These are phyloP conservation scores for Liriodendron chinense DNA, from an alignment of 164 flowering plant genomes.

Conservation along the genomic window DNA sequence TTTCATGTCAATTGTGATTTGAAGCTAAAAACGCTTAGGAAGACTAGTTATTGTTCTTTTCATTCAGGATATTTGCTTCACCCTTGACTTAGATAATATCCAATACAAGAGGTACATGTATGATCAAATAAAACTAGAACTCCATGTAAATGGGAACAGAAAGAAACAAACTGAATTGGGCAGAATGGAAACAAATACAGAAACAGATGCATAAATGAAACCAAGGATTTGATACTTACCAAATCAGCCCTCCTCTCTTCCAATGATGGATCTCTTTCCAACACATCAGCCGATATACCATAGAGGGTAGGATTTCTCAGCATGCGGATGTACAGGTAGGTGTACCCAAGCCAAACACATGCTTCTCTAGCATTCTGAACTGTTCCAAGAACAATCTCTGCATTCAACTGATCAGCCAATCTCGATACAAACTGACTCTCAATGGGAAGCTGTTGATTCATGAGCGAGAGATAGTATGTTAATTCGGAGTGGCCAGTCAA, in stretches of 20 bases:
- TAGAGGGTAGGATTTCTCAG: slow-evolving; percentile 83
- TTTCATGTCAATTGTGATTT: too few species aligned
- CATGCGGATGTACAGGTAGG: slow-evolving; percentile 92
- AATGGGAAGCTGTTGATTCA: slow-evolving; percentile 98
- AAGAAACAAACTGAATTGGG: background rate
- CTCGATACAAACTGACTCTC: slow-evolving; percentile 96
- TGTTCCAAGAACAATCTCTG: slow-evolving; percentile 97
- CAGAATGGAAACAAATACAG: background rate
- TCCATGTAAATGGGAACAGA: background rate
- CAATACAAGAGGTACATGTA: background rate
- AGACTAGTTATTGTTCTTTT: too few species aligned
- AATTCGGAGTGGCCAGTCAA: slow-evolving; percentile 87
- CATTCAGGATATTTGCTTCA: too few species aligned
- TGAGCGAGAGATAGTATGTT: slow-evolving; percentile 88
- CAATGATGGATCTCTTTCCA: slow-evolving; percentile 50
- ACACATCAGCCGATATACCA: slow-evolving; percentile 70
- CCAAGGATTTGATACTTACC: slow-evolving; percentile 44
- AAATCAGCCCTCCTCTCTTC: slow-evolving; percentile 94
- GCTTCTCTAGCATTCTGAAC: slow-evolving; percentile 99
- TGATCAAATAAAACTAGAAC: background rate
- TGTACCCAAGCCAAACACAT: slow-evolving; percentile 86
- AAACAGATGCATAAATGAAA: background rate
- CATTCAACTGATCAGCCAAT: slow-evolving; percentile 95
- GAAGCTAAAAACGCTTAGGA: too few species aligned
- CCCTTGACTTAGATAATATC: too few species aligned